Percentiles rank a stretch among this genome's conserved stretches.
These are phyloP conservation scores for Geotrichum bryndzae DNA, from an alignment of 1,139 yeast species.

Conservation along the genomic window DNA sequence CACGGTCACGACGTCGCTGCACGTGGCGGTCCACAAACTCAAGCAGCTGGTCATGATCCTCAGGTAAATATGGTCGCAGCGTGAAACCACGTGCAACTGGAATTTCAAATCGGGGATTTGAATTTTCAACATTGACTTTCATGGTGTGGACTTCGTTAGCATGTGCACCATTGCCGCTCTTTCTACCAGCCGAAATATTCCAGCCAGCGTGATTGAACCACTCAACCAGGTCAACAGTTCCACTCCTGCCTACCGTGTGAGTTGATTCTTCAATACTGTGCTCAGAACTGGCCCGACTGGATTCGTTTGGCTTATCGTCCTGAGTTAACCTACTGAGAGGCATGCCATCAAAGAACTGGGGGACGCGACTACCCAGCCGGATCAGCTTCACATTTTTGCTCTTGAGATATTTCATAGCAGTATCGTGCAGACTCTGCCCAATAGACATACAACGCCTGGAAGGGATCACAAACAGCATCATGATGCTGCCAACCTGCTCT, in stretches of 20 bases:
- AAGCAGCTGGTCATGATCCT: not conserved
- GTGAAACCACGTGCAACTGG: not conserved
- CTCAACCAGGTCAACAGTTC: constrained; percentile 19
- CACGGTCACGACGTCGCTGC: not conserved
- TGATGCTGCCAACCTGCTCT: constrained; percentile 41
- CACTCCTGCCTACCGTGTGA: not conserved
- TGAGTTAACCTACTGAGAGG: constrained; percentile 18
- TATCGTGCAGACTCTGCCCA: constrained; percentile 51
- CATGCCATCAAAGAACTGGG: constrained; percentile 44
- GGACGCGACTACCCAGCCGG: constrained; percentile 48
- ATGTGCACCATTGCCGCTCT: not conserved
- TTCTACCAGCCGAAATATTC: constrained; percentile 20
- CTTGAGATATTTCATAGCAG: constrained; percentile 49
- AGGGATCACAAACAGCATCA: constrained; percentile 50
- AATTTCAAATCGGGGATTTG: not conserved
- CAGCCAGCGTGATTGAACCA: constrained; percentile 32
- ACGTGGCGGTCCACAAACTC: not conserved
- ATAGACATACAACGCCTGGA: constrained; percentile 52
- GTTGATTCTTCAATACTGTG: not conserved
- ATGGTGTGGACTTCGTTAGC: not conserved
- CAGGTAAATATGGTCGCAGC: not conserved
- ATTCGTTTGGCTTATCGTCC: not conserved
- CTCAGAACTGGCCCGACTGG: not conserved
- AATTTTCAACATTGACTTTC: not conserved
- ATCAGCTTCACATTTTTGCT: constrained; percentile 40